Evolutionary conservation across 331 rosid species (phyloP).

Genomic region (Malus hybrid): DNA sequence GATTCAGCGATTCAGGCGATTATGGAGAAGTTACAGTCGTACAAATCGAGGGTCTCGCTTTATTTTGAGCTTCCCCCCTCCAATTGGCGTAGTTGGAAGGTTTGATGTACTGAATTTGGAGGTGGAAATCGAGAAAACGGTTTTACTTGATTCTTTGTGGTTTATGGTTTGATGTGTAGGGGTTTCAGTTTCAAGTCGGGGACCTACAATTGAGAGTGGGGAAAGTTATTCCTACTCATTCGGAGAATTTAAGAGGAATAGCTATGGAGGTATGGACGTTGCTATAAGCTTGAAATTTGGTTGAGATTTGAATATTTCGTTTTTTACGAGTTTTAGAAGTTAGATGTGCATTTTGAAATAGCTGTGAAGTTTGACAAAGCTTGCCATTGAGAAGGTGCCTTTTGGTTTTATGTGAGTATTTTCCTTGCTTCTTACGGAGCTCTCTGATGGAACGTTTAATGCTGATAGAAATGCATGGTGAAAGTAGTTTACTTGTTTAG

Average conservation of each 20-base stretch:
- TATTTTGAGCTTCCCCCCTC: conserved; percentile 53
- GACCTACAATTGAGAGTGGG: conserved; percentile 76
- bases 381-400: background rate
- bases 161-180: conserved; percentile 27
- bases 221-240: conserved; percentile 62
- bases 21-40: conserved; percentile 93
- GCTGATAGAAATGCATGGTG: background rate
- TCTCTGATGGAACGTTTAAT: background rate
- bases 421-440: background rate
- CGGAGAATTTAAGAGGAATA: conserved; percentile 79
- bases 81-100: background rate
- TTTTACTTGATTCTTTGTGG: background rate
- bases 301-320: background rate
- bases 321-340: background rate
- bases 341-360: background rate
- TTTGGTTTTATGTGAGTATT: background rate
- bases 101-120: background rate
- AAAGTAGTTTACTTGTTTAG: background rate
- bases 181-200: conserved; percentile 66
- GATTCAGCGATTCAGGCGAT: conserved; percentile 49
- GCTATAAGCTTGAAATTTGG: background rate
- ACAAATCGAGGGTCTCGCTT: conserved; percentile 62
- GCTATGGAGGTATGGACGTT: conserved; percentile 60
- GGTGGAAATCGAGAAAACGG: background rate
- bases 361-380: background rate